Conservation (phyloP, 306 rosid species). For the Sicyos edulis region DNA sequence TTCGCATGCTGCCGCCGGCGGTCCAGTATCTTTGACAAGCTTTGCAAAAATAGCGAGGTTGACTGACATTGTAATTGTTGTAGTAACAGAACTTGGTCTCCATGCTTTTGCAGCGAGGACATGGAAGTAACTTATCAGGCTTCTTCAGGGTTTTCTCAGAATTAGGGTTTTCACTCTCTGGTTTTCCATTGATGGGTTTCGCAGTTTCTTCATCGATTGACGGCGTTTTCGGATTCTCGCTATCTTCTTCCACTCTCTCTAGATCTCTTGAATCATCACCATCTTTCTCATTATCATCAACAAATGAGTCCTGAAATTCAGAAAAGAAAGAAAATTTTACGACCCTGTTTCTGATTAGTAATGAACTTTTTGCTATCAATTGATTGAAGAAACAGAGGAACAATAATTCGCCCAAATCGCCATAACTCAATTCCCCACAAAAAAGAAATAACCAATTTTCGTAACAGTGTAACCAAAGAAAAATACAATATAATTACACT, state of each 20-base stretch:
- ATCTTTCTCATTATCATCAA: conserved; percentile 9
- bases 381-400: background rate
- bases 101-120: conserved; percentile 93
- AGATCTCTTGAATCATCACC: conserved; percentile 18
- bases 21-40: conserved; percentile 96
- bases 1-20: conserved; percentile 87
- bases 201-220: conserved; percentile 39
- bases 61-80: conserved; percentile 80
- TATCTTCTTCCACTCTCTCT: conserved; percentile 19
- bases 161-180: conserved; percentile 33
- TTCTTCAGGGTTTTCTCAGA: conserved; percentile 60
- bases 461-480: no score
- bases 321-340: background rate
- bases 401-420: background rate
- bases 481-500: no score
- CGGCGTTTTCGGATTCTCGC: no score
- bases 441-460: no score
- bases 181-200: conserved; percentile 29
- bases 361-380: background rate
- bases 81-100: conserved; percentile 89
- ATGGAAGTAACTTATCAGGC: conserved; percentile 75
- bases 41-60: conserved; percentile 91
- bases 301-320: conserved; percentile 40
- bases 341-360: background rate
- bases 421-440: no score